Evolutionary conservation across 257 asterid species (phyloP), one percentile per base, ranked within the genome.

Genomic region (Salvia hispanica): DNA sequence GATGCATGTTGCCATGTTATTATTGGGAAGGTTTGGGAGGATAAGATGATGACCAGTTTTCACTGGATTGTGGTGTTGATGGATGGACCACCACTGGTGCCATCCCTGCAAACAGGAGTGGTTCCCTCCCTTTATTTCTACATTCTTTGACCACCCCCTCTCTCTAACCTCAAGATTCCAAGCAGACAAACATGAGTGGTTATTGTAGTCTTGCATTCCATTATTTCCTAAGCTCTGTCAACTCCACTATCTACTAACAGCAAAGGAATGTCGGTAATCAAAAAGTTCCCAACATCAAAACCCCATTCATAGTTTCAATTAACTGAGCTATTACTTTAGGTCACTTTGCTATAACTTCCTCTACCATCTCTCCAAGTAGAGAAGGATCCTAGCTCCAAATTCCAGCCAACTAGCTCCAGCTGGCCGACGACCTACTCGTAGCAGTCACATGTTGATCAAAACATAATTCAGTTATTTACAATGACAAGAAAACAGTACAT

Each of bases 61-160:
- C 47, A 58, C 13, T 58, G 3, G 46, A 39, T 39, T 15, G 48
- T 59, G 36, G 8, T 58, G 13, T 15, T 39, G 3, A 16, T 59
- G 65, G 65, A 40, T 40, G 45, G 45, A 56, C 62, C 59, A 54
- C 59, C 59, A 54, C 59, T 25, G 39, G 39, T 2, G 58, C 60
- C 39, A 54, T 11, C 45, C 45, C 8, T 40, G 60, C 60, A 54
- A 25, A 52, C 10, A 52, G 21, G 37, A n/a, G 12, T 36, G 21
- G 7, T 36, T 9, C 58, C 58, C 57, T 39, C 2, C 8, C 9
- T 6, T 25, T 54, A 13, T 54, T 39, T 55, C 40, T 53, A 53
- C 59, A 21, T 55, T 56, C 43, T 56, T 25, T 21, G 62, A 33
- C 45, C 45, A 33, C 62, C 45, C 10, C 36, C 37, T 50, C 59